phyloP scores from a whole-genome alignment of 192 early-diverging fungal genomes.

The Umbelopsis isabellina region DNA sequence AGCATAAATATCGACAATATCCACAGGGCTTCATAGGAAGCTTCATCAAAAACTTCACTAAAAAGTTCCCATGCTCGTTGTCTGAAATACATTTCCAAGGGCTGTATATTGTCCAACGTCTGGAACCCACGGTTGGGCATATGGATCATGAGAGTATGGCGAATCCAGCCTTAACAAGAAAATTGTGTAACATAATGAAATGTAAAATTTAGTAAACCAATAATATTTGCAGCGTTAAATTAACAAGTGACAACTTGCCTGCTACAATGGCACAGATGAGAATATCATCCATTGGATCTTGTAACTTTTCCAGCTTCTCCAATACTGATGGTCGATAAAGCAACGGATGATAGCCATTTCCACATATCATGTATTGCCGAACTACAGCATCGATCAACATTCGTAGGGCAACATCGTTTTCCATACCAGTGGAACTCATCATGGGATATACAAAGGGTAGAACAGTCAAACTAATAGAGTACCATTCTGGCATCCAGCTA shows the following conservation, averaged over 20 bases:
- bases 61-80: conserved; percentile 25
- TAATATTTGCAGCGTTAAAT: neutral
- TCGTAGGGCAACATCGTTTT: neutral
- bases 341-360: conserved; percentile 17
- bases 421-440: conserved; percentile 2
- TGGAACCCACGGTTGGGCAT: conserved; percentile 5
- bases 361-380: conserved; percentile 22
- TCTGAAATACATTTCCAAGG: conserved; percentile 18
- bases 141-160: conserved; percentile 23
- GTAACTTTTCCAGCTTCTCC: neutral
- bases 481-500: conserved; percentile 6
- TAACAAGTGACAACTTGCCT: neutral
- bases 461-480: conserved; percentile 4
- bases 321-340: conserved; percentile 1
- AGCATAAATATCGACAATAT: conserved; percentile 17
- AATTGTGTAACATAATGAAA: neutral
- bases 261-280: conserved; percentile 19
- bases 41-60: conserved; percentile 25
- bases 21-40: conserved; percentile 10
- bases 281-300: conserved; percentile 11
- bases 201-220: neutral
- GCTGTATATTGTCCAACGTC: conserved; percentile 9
- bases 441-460: conserved; percentile 11
- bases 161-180: conserved; percentile 9
- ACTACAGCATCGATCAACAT: conserved; percentile 5